These are phyloP conservation scores for Penicillium sp. DNA, from an alignment of 2,329 filamentous ascomycete species.

Conservation along the genomic window DNA sequence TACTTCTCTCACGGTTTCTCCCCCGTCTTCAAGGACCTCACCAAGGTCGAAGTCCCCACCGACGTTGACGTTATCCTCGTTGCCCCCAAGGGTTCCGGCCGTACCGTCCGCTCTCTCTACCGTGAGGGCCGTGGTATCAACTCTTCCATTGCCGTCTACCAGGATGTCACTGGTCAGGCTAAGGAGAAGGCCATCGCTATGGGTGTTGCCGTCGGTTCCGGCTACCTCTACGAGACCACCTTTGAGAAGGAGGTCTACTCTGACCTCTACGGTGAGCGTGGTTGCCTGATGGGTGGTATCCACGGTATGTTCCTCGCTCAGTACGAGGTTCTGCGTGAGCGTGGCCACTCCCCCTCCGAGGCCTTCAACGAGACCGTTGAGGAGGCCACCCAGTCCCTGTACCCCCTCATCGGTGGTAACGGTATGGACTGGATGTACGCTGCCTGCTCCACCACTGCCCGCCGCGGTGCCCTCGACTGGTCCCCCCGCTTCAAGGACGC, in stretches of 20 bases:
- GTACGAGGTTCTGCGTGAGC: conserved; percentile 99
- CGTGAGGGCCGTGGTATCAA: conserved; percentile 99
- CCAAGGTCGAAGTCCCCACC: conserved; percentile 93
- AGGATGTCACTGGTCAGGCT: conserved; percentile 96
- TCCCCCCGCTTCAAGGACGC: conserved; percentile 94
- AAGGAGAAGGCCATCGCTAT: conserved; percentile 97
- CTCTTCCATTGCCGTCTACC: conserved; percentile 96
- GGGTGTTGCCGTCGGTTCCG: conserved; percentile 93
- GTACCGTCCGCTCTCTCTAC: conserved; percentile 98
- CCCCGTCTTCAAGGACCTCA: conserved; percentile 98
- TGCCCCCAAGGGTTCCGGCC: conserved; percentile 97
- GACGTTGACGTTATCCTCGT: conserved; percentile 99
- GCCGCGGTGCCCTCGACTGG: conserved; percentile 99
- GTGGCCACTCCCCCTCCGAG: conserved; percentile 94
- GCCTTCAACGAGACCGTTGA: conserved; percentile 99
- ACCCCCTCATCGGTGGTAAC: conserved; percentile 94
- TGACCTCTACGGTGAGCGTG: conserved; percentile 98
- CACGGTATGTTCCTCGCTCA: conserved; percentile 99
- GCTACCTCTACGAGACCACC: conserved; percentile 99
- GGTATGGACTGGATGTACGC: conserved; percentile 99
- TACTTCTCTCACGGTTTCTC: conserved; percentile 99
- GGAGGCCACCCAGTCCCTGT: conserved; percentile 97
- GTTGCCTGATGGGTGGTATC: conserved; percentile 99
- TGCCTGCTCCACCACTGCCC: conserved; percentile 97
- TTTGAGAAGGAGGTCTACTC: conserved; percentile 99